These are phyloP conservation scores for Petunia hybrid DNA, from an alignment of 305 asterid species.

Conservation along the genomic window DNA sequence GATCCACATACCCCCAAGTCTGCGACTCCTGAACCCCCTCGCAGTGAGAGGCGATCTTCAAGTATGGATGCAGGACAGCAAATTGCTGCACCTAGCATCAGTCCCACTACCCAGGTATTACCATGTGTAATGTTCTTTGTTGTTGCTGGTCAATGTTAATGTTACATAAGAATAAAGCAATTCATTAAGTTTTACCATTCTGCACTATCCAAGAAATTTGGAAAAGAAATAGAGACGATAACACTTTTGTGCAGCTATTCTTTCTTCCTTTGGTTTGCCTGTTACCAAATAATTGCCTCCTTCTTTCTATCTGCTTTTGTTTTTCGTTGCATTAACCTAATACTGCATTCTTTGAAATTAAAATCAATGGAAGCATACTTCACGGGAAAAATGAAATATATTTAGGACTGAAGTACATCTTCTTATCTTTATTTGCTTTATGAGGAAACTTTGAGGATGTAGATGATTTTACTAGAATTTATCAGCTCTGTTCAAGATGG, in stretches of 20 bases:
- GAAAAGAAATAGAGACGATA: background rate
- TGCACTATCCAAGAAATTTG: background rate
- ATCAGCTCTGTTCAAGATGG: background rate
- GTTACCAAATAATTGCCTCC: no score
- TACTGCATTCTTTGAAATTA: no score
- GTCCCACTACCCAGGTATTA: slow-evolving; percentile 57
- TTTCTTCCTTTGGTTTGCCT: no score
- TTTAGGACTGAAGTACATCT: background rate
- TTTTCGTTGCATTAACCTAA: no score
- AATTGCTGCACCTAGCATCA: slow-evolving; percentile 35
- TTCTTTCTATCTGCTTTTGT: no score
- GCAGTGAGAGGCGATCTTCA: slow-evolving; percentile 49
- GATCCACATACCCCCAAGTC: slow-evolving; percentile 89
- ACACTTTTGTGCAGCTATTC: background rate
- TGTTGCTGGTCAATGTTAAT: background rate
- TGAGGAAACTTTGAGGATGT: background rate
- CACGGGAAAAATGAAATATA: background rate
- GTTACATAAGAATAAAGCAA: background rate
- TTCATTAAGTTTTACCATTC: background rate
- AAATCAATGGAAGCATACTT: background rate
- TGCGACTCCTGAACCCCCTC: slow-evolving; percentile 74
- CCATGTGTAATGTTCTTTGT: background rate
- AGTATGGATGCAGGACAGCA: slow-evolving; percentile 44
- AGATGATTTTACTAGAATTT: background rate
- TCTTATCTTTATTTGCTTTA: background rate